These are phyloP conservation scores for Colletotrichum sp. DNA, from an alignment of 2,329 filamentous ascomycete species.

Conservation along the genomic window DNA sequence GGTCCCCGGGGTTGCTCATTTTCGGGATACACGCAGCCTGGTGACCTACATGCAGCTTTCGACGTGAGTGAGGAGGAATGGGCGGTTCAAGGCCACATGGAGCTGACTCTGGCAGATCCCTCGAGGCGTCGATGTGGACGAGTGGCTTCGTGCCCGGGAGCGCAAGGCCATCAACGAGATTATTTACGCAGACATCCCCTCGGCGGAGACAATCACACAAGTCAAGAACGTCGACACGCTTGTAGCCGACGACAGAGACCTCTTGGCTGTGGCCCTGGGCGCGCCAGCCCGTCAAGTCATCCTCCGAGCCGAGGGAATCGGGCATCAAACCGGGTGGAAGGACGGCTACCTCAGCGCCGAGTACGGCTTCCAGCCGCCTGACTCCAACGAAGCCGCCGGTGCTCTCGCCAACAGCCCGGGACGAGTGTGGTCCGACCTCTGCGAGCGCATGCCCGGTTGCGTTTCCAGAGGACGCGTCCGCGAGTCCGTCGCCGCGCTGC, in stretches of 20 bases:
- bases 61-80: slow-evolving; percentile 30
- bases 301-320: slow-evolving; percentile 57
- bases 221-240: slow-evolving; percentile 54
- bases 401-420: slow-evolving; percentile 53
- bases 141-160: slow-evolving; percentile 53
- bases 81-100: not conserved
- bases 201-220: slow-evolving; percentile 39
- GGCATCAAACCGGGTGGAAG: slow-evolving; percentile 54
- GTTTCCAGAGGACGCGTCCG: slow-evolving; percentile 54
- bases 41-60: slow-evolving; percentile 37
- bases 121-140: slow-evolving; percentile 46
- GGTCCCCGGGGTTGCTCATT: slow-evolving; percentile 38
- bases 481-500: slow-evolving; percentile 53
- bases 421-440: slow-evolving; percentile 59
- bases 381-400: slow-evolving; percentile 53
- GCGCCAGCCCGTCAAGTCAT: slow-evolving; percentile 61
- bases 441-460: slow-evolving; percentile 58
- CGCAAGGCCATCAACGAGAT: slow-evolving; percentile 53
- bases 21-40: slow-evolving; percentile 31
- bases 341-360: slow-evolving; percentile 58
- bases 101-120: slow-evolving; percentile 43
- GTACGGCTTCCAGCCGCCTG: slow-evolving; percentile 56
- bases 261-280: slow-evolving; percentile 57
- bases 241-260: slow-evolving; percentile 50
- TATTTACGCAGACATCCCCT: slow-evolving; percentile 49